These are phyloP conservation scores for Paecilomyces niveus DNA, from an alignment of 2,329 filamentous ascomycete genomes.

Conservation along the genomic window DNA sequence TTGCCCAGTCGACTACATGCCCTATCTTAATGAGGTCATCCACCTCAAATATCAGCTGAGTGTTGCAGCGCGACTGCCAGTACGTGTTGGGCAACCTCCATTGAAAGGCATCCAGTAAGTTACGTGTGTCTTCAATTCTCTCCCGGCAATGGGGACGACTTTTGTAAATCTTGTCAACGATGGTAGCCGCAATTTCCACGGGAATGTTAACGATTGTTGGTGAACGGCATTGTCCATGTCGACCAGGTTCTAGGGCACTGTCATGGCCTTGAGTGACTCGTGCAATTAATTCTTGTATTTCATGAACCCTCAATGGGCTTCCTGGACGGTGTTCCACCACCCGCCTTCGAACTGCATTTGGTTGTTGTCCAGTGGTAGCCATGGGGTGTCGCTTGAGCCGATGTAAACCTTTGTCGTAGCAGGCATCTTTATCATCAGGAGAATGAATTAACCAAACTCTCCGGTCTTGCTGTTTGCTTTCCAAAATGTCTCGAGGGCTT, in stretches of 20 bases:
- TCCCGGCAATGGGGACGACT: neutral
- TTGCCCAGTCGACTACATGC: neutral
- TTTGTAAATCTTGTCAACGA: neutral
- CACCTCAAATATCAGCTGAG: neutral
- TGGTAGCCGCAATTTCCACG: neutral
- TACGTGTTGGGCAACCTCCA: neutral
- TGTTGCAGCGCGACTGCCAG: constrained; percentile 2
- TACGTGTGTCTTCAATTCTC: neutral
- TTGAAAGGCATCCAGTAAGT: neutral
- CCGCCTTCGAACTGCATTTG: neutral
- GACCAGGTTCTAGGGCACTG: neutral
- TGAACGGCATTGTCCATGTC: neutral
- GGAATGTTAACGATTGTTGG: neutral
- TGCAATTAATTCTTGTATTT: neutral
- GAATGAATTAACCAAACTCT: neutral
- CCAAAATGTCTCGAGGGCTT: neutral
- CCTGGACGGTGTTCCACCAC: neutral
- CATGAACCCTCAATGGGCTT: neutral
- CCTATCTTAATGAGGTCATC: neutral
- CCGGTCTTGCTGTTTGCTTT: neutral
- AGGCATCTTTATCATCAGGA: neutral
- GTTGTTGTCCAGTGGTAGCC: neutral
- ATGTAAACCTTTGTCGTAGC: neutral
- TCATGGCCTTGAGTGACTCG: neutral
- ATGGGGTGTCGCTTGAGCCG: neutral